These are phyloP conservation scores for Moesziomyces sp. DNA, from an alignment of 1,284 basidiomycete genomes.

Conservation along the genomic window DNA sequence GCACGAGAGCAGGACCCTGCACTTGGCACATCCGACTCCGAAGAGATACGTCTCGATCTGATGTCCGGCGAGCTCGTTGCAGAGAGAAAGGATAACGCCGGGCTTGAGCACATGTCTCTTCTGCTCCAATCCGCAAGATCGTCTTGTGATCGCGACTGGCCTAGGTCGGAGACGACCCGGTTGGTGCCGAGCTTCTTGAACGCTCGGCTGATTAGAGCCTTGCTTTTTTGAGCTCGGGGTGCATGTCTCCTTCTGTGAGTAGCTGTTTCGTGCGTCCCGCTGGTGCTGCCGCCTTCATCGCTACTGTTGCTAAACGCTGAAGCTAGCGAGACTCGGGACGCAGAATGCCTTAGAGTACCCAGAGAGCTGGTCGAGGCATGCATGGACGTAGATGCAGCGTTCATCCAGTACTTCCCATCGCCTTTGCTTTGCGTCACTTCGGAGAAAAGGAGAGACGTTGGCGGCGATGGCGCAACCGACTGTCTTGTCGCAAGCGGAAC, in stretches of 20 bases:
- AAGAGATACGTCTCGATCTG: background rate
- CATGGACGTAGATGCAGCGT: background rate
- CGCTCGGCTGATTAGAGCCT: slow-evolving; percentile 1
- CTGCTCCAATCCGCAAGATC: background rate
- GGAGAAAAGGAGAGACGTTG: background rate
- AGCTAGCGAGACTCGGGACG: background rate
- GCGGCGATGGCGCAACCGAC: too few relatives aligned
- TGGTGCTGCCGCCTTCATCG: background rate
- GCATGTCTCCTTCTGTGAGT: background rate
- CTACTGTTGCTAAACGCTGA: slow-evolving; percentile 1
- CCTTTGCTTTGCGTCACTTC: too few relatives aligned
- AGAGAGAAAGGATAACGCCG: background rate
- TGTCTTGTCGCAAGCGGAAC: too few relatives aligned
- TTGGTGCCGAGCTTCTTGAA: slow-evolving; percentile 12
- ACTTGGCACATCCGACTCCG: background rate
- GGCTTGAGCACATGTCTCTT: background rate
- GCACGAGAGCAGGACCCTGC: too few relatives aligned
- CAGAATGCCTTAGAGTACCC: background rate
- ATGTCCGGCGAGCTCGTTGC: background rate
- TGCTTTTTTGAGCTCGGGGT: background rate
- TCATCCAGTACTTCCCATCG: background rate
- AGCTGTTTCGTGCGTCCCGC: background rate
- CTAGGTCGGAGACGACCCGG: background rate
- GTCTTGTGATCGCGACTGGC: background rate
- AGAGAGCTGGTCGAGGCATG: background rate